Base-by-base conservation (phyloP, 768 basidiomycete genomes). In the Phlegmacium glaucopus region DNA sequence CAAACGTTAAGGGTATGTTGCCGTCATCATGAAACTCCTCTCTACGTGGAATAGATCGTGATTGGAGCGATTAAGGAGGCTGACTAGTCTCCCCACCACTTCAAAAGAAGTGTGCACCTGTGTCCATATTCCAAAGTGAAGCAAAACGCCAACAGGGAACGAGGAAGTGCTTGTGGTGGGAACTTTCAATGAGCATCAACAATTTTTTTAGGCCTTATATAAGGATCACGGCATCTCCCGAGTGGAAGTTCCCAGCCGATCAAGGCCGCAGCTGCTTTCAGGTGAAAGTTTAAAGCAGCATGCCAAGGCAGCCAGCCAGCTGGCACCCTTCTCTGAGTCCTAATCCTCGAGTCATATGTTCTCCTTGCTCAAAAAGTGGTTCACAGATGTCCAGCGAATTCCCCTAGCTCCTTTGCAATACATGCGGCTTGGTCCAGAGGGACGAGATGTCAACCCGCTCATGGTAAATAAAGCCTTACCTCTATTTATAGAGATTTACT, bases 31-130 rank as follows among this genome's bases (percentile, higher is more conserved):
- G 87, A 90, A 90, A 90, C 87, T 86, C 85, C 78, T 77, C 70
- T 79, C 82, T 57, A 78, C 85, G 83, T 89, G 63, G 69, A 53
- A 61, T 61, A 47, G 41, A 69, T 62, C 72, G 85, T 77, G 82
- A 82, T 82, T 65, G 72, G 85, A 89, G 87, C 79, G 87, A 90
- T 90, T 89, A 89, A 80, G 64, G 74, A 75, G 87, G 87, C 82
- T 65, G 38, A 70, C 67, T 43, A 42, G 45, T 85, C 76, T 77
- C 54, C 72, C 80, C 81, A 73, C 70, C 71, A 60, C 57, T 39
- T 42, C 47, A 42, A 41, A 41, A 45, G 40, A 41, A 43, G 53
- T 59, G 57, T 63, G 61, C 77, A 75, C 72, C 22, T 58, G 42
- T 54, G 49, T 57, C 75, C 74, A 52, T 62, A 63, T 56, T 63